phyloP scores from a whole-genome alignment of 495 filamentous ascomycete genomes.

The Penicillium mononematosum region DNA sequence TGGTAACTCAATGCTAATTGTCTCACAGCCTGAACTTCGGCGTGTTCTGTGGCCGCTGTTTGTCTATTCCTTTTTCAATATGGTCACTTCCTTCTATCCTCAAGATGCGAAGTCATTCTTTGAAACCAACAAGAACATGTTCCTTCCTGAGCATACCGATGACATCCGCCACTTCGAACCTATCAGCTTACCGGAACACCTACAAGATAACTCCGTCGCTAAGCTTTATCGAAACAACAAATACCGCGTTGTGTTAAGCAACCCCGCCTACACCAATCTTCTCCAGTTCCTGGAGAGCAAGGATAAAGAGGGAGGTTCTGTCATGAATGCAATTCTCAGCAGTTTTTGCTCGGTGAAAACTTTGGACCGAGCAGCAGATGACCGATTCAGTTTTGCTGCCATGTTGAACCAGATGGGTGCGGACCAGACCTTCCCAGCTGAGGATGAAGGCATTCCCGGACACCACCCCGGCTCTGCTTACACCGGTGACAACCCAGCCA shows the following conservation, averaged over 20 bases:
- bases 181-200: conserved; percentile 73
- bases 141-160: conserved; percentile 71
- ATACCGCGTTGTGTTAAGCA: conserved; percentile 83
- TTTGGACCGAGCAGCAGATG: conserved; percentile 70
- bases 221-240: conserved; percentile 79
- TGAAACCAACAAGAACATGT: conserved; percentile 60
- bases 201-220: conserved; percentile 65
- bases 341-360: conserved; percentile 70
- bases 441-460: conserved; percentile 92
- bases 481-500: conserved; percentile 59
- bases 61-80: conserved; percentile 84
- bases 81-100: conserved; percentile 69
- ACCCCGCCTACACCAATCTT: conserved; percentile 71
- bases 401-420: conserved; percentile 64
- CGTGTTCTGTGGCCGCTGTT: conserved; percentile 90
- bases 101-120: conserved; percentile 73
- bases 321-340: conserved; percentile 73
- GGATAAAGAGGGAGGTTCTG: conserved; percentile 69
- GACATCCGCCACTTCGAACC: conserved; percentile 67
- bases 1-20: conserved; percentile 27
- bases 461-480: conserved; percentile 83
- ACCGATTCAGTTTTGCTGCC: conserved; percentile 76
- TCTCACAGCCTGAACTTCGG: conserved; percentile 70
- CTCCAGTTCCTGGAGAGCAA: conserved; percentile 87
- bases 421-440: conserved; percentile 67